These are phyloP conservation scores for Alternaria triticimaculans DNA, from an alignment of 2,329 filamentous ascomycete genomes.

Conservation along the genomic window DNA sequence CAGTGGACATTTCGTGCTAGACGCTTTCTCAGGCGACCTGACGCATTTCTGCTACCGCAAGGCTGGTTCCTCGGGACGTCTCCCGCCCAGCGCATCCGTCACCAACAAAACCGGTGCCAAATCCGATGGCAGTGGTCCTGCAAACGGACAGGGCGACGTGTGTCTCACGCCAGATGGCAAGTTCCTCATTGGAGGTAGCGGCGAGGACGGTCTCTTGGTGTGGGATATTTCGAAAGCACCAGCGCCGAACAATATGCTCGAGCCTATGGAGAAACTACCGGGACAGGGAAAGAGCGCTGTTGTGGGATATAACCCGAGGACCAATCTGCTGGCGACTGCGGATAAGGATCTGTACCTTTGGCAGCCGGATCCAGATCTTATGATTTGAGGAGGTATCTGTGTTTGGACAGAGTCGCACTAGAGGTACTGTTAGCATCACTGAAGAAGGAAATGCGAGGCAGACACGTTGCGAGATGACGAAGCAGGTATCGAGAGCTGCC, in stretches of 20 bases:
- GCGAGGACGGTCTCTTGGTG: conserved; percentile 74
- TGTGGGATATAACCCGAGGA: conserved; percentile 86
- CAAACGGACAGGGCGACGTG: conserved; percentile 71
- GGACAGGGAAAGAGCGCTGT: conserved; percentile 71
- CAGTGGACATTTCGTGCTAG: conserved; percentile 86
- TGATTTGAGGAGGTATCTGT: too few relatives aligned
- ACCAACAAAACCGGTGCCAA: conserved; percentile 62
- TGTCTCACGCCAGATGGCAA: conserved; percentile 90
- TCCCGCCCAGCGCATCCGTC: conserved; percentile 52
- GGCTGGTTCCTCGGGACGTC: conserved; percentile 52
- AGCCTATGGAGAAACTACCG: conserved; percentile 69
- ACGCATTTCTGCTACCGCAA: conserved; percentile 72
- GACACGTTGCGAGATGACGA: too few relatives aligned
- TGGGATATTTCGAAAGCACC: conserved; percentile 75
- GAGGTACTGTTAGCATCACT: too few relatives aligned
- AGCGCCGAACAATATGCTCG: conserved; percentile 64
- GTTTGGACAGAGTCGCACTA: too few relatives aligned
- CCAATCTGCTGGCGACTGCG: conserved; percentile 89
- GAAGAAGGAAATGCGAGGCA: too few relatives aligned
- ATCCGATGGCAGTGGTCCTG: conserved; percentile 37
- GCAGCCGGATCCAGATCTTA: conserved; percentile 55
- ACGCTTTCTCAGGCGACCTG: conserved; percentile 84
- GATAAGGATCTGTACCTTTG: conserved; percentile 73
- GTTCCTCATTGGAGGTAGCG: conserved; percentile 82
- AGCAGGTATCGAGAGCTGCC: too few relatives aligned